Conservation (phyloP, 768 basidiomycete species). For the Leucogyrophana mollusca region DNA sequence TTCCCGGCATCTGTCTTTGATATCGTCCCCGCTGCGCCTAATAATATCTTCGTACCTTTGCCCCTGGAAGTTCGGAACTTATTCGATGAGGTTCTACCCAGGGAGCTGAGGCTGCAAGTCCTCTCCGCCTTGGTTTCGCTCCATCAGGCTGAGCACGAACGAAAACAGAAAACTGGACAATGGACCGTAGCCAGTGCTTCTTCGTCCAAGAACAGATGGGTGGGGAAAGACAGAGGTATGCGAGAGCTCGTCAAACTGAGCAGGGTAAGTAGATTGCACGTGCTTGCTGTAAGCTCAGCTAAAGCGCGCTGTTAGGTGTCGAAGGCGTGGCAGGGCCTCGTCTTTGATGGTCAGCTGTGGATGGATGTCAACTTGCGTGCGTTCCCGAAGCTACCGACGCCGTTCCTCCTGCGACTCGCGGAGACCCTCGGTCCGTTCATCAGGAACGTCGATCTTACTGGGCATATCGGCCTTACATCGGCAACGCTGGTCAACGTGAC, state of each 20-base stretch:
- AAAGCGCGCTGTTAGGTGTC: conserved; percentile 55
- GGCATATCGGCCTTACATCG: conserved; percentile 52
- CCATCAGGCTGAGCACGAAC: conserved; percentile 58
- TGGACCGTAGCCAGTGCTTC: conserved; percentile 66
- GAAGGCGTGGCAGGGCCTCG: conserved; percentile 69
- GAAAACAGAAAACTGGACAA: conserved; percentile 39
- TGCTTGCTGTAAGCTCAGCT: conserved; percentile 7
- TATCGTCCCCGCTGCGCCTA: conserved; percentile 46
- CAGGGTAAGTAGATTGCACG: conserved; percentile 53
- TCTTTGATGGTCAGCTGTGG: conserved; percentile 91
- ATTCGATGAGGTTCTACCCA: conserved; percentile 71
- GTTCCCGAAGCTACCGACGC: conserved; percentile 56
- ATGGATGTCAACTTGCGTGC: conserved; percentile 55
- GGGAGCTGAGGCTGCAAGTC: conserved; percentile 65
- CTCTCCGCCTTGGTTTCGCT: conserved; percentile 53
- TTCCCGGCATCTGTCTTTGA: conserved; percentile 62
- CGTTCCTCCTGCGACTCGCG: conserved; percentile 53
- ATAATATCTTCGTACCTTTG: conserved; percentile 53
- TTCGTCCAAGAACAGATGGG: conserved; percentile 66
- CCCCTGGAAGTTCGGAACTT: conserved; percentile 47
- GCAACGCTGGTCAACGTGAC: conserved; percentile 52
- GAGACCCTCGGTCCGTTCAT: conserved; percentile 63
- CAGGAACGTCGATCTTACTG: conserved; percentile 57
- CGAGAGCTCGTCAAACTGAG: conserved; percentile 78
- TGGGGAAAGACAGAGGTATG: conserved; percentile 70